These are phyloP conservation scores for Aureobasidium sp. DNA, from an alignment of 2,329 filamentous ascomycete genomes.

Conservation along the genomic window DNA sequence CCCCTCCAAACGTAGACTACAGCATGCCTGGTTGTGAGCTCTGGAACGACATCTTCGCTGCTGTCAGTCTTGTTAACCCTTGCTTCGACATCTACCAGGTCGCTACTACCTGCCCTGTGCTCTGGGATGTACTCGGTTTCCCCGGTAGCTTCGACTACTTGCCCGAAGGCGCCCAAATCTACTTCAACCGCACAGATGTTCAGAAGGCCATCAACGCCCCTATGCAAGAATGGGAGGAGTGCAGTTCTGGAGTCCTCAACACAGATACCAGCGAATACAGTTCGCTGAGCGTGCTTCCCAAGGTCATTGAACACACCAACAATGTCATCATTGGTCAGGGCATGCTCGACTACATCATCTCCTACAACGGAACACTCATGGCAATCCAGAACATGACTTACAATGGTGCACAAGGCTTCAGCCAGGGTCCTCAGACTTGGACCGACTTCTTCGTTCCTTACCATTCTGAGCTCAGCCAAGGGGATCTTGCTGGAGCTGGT, in stretches of 20 bases:
- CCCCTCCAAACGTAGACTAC: constrained; percentile 36
- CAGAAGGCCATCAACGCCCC: constrained; percentile 61
- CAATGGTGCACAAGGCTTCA: constrained; percentile 63
- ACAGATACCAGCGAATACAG: constrained; percentile 46
- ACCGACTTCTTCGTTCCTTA: constrained; percentile 63
- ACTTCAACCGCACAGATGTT: constrained; percentile 64
- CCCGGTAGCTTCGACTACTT: constrained; percentile 56
- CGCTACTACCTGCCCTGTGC: constrained; percentile 59
- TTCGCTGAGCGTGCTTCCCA: constrained; percentile 51
- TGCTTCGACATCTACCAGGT: constrained; percentile 75
- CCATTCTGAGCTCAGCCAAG: constrained; percentile 39
- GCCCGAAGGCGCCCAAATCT: constrained; percentile 52
- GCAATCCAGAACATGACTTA: constrained; percentile 77
- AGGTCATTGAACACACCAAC: constrained; percentile 63
- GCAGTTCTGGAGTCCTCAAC: constrained; percentile 39
- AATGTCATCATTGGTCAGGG: constrained; percentile 69
- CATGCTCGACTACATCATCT: constrained; percentile 57
- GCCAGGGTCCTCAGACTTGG: constrained; percentile 40
- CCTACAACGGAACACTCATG: constrained; percentile 60
- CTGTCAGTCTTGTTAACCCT: constrained; percentile 54
- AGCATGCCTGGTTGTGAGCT: constrained; percentile 41
- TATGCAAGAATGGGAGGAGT: constrained; percentile 47
- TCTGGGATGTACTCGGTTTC: constrained; percentile 62
- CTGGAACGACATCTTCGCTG: constrained; percentile 42
- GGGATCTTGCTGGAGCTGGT: constrained; percentile 51